These are phyloP conservation scores for Trypanosoma mega DNA, from an alignment of 208 protist genomes.

Conservation along the genomic window DNA sequence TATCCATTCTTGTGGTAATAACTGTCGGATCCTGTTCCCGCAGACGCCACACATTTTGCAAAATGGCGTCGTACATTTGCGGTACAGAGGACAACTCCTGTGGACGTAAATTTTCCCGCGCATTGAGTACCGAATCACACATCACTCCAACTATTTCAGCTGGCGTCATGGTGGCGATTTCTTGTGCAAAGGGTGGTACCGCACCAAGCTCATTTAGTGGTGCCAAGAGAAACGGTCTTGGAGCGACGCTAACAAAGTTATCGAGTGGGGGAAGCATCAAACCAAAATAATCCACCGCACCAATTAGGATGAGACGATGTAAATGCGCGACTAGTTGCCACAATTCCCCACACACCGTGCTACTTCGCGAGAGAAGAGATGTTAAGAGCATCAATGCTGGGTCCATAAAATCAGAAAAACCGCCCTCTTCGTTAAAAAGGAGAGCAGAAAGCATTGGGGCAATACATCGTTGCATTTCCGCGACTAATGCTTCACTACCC, in stretches of 20 bases:
- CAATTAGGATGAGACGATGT: constrained; percentile 57
- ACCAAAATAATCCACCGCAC: constrained; percentile 85
- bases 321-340: constrained; percentile 77
- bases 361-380: constrained; percentile 77
- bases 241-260: constrained; percentile 86
- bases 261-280: constrained; percentile 88
- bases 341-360: constrained; percentile 44
- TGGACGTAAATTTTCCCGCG: constrained; percentile 32
- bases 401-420: constrained; percentile 87
- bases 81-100: constrained; percentile 63
- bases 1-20: constrained; percentile 2
- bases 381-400: constrained; percentile 79
- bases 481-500: constrained; percentile 31
- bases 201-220: constrained; percentile 37
- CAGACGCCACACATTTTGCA: constrained; percentile 64
- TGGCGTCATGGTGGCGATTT: constrained; percentile 36
- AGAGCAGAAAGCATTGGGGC: constrained; percentile 77
- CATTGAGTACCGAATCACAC: constrained; percentile 48
- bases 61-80: constrained; percentile 64
- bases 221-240: constrained; percentile 58
- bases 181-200: constrained; percentile 23
- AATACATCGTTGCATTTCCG: constrained; percentile 61
- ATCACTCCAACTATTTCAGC: constrained; percentile 74
- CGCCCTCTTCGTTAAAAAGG: constrained; percentile 57
- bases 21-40: constrained; percentile 15